Conservation (phyloP, 371 early-diverging fungal species). For the Sporodiniella umbellata region DNA sequence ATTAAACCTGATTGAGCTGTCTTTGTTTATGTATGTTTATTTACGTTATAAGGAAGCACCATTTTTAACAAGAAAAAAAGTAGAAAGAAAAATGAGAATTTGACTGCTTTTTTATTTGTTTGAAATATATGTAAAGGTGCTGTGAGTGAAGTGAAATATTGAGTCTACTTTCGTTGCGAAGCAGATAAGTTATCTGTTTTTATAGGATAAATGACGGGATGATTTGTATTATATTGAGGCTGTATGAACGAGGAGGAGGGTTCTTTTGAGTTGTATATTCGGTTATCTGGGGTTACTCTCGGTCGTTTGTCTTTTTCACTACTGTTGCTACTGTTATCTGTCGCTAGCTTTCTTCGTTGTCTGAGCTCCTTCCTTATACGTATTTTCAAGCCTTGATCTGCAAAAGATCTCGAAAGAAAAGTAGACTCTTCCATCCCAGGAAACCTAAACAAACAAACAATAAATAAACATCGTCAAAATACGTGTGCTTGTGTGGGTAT, state of each 20-base stretch:
- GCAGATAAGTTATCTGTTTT: not conserved
- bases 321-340: constrained; percentile 4
- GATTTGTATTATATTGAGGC: not conserved
- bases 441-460: too few species aligned
- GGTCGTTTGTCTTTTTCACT: constrained; percentile 2
- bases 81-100: not conserved
- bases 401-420: constrained; percentile 82
- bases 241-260: not conserved
- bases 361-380: constrained; percentile 77
- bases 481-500: too few species aligned
- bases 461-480: too few species aligned
- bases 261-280: not conserved
- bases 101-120: not conserved
- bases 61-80: constrained; percentile 1
- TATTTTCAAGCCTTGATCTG: constrained; percentile 94
- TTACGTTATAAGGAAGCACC: constrained; percentile 26
- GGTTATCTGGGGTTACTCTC: not conserved
- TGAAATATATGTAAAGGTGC: not conserved
- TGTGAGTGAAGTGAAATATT: not conserved
- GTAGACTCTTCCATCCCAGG: constrained; percentile 96
- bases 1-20: too few species aligned
- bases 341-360: constrained; percentile 27
- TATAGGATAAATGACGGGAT: not conserved
- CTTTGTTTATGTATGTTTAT: too few species aligned
- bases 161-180: not conserved